Percentiles rank a stretch among this genome's conserved stretches.
Conservation (phyloP, 306 rosid species). For the Calophaca sinica region DNA sequence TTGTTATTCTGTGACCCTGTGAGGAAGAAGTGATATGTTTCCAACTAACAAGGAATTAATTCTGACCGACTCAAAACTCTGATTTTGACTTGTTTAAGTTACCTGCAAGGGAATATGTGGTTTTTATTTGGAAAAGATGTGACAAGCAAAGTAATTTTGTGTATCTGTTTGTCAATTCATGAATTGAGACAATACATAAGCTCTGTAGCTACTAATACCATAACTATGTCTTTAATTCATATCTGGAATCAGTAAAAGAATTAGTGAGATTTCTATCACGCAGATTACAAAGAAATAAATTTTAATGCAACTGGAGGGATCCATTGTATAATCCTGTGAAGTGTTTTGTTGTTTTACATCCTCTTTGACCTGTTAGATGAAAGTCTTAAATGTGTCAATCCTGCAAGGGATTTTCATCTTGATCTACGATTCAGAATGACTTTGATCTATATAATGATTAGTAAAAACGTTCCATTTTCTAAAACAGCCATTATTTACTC, state of each 20-base stretch:
- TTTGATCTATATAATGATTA: neutral
- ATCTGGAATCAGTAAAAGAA: neutral
- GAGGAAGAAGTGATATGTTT: constrained; percentile 1
- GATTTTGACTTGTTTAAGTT: neutral
- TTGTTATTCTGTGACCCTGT: neutral
- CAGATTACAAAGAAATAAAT: too few species aligned
- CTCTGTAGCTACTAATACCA: neutral
- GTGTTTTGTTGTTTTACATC: too few species aligned
- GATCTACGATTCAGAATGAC: neutral
- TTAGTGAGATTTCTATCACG: neutral
- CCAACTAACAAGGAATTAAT: neutral
- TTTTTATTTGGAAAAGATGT: constrained; percentile 13
- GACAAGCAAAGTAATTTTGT: neutral
- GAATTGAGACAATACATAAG: neutral
- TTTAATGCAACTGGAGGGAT: neutral
- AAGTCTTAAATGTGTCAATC: too few species aligned
- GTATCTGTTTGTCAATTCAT: constrained; percentile 13
- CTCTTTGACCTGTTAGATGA: too few species aligned
- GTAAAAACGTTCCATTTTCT: neutral
- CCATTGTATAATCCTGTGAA: neutral
- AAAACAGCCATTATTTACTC: neutral
- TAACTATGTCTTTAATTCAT: neutral
- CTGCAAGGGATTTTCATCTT: too few species aligned
- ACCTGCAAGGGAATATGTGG: neutral
- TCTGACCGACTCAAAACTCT: neutral